Evolutionary conservation across 371 early-diverging fungal genomes (phyloP).

Genomic region (Massospora cicadina): DNA sequence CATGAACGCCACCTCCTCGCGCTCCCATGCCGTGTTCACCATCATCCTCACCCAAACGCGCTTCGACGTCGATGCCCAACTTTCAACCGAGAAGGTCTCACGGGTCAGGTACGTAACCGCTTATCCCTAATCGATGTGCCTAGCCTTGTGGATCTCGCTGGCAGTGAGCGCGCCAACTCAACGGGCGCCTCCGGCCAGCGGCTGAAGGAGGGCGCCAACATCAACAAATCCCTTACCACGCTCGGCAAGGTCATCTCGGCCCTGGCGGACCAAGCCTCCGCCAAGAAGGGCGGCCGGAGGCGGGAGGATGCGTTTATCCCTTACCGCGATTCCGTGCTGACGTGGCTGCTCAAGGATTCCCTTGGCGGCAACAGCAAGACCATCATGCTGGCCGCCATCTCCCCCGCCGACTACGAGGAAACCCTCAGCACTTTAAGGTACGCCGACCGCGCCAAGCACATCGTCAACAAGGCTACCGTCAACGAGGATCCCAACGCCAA

Average conservation of each 20-base stretch:
- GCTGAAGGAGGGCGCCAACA: constrained; percentile 96
- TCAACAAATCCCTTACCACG: constrained; percentile 88
- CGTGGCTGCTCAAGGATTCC: constrained; percentile 86
- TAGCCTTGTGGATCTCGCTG: constrained; percentile 78
- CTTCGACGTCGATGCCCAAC: constrained; percentile 34
- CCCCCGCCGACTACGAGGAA: constrained; percentile 61
- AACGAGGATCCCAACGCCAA: constrained; percentile 81
- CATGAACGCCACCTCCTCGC: constrained; percentile 88
- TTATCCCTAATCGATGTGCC: not conserved
- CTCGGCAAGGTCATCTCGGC: constrained; percentile 96
- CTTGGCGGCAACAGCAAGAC: constrained; percentile 89
- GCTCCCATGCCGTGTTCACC: constrained; percentile 92
- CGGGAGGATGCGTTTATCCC: constrained; percentile 48
- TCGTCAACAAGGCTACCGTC: constrained; percentile 79
- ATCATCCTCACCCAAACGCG: constrained; percentile 53
- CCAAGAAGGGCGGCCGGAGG: constrained; percentile 28
- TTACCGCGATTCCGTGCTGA: constrained; percentile 82
- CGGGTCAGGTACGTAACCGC: constrained; percentile 33
- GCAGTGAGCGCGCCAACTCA: constrained; percentile 88
- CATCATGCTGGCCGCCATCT: constrained; percentile 79
- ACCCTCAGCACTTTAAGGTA: constrained; percentile 88
- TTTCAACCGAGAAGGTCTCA: constrained; percentile 57
- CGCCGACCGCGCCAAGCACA: constrained; percentile 83
- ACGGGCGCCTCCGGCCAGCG: constrained; percentile 86
- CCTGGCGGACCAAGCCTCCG: constrained; percentile 56